These are phyloP conservation scores for Danielia oregonensis DNA, from an alignment of 805 yeast species.

Conservation along the genomic window DNA sequence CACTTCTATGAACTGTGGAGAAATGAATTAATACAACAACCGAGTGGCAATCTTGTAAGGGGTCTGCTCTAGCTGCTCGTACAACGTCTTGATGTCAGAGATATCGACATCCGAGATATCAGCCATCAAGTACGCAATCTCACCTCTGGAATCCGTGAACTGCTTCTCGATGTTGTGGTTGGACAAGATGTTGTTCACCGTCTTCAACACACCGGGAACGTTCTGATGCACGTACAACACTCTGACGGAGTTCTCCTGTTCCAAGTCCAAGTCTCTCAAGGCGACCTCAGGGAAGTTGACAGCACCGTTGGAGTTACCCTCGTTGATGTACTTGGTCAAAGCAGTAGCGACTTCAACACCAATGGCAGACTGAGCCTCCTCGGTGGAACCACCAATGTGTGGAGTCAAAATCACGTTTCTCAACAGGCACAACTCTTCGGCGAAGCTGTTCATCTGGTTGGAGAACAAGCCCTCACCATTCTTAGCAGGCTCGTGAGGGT, in stretches of 20 bases:
- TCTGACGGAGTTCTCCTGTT: constrained; percentile 85
- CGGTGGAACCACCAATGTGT: constrained; percentile 98
- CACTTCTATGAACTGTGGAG: too few species aligned
- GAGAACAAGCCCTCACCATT: constrained; percentile 82
- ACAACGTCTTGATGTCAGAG: constrained; percentile 78
- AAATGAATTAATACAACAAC: constrained; percentile 81
- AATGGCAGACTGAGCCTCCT: constrained; percentile 97
- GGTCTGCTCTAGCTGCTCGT: constrained; percentile 83
- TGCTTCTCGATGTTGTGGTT: constrained; percentile 96
- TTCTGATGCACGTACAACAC: constrained; percentile 95
- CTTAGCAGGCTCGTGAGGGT: constrained; percentile 95
- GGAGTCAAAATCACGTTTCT: constrained; percentile 93
- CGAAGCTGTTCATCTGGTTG: constrained; percentile 75
- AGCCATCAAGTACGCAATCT: constrained; percentile 96
- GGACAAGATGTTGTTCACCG: constrained; percentile 93
- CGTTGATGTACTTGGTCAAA: constrained; percentile 87
- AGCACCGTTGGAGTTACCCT: constrained; percentile 91
- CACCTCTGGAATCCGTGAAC: constrained; percentile 95
- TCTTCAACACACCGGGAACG: constrained; percentile 97
- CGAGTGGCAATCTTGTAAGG: constrained; percentile 90
- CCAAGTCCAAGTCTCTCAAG: constrained; percentile 80
- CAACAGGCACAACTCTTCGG: constrained; percentile 73
- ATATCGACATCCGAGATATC: constrained; percentile 84
- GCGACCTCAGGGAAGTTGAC: constrained; percentile 99
- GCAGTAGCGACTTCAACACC: constrained; percentile 93